phyloP scores from a whole-genome alignment of 306 rosid genomes.

The Pachyrhizus erosus region DNA sequence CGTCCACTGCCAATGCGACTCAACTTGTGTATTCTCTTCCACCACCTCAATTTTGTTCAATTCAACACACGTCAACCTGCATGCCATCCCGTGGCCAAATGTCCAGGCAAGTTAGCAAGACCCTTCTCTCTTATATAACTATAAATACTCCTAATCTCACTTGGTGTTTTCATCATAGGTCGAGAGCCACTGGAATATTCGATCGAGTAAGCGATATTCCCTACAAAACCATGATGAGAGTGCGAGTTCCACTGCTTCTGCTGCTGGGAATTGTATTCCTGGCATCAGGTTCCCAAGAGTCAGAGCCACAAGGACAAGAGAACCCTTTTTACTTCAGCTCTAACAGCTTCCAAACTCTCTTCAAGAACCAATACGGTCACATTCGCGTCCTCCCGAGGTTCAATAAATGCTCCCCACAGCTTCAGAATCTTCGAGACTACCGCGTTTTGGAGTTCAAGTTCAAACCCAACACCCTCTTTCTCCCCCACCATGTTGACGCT shows the following conservation, averaged over 20 bases:
- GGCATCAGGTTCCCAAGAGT: not conserved
- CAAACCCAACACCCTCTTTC: conserved; percentile 35
- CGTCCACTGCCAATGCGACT: not conserved
- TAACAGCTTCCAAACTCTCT: not conserved
- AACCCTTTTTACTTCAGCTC: conserved; percentile 44
- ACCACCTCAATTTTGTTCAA: not conserved
- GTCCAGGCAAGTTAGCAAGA: not conserved
- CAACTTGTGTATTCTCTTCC: not conserved
- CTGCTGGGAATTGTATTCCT: conserved; percentile 6
- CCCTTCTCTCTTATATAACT: not conserved
- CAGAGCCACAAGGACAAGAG: not conserved
- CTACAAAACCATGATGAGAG: not conserved
- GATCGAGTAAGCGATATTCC: too few species aligned
- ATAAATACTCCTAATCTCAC: not conserved
- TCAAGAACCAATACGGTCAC: conserved; percentile 19
- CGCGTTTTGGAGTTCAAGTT: not conserved
- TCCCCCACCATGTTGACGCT: conserved; percentile 45
- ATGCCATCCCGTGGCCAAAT: not conserved
- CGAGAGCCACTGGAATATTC: not conserved
- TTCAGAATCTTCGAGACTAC: conserved; percentile 31
- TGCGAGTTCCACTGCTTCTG: not conserved
- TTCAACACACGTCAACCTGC: not conserved
- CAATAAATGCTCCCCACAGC: not conserved
- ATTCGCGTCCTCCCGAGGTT: conserved; percentile 38
- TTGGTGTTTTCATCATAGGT: not conserved